Evolutionary conservation across 169 alveolate genomes (phyloP), one percentile per base, ranked within the genome.

Genomic region (Perkinsus olseni): DNA sequence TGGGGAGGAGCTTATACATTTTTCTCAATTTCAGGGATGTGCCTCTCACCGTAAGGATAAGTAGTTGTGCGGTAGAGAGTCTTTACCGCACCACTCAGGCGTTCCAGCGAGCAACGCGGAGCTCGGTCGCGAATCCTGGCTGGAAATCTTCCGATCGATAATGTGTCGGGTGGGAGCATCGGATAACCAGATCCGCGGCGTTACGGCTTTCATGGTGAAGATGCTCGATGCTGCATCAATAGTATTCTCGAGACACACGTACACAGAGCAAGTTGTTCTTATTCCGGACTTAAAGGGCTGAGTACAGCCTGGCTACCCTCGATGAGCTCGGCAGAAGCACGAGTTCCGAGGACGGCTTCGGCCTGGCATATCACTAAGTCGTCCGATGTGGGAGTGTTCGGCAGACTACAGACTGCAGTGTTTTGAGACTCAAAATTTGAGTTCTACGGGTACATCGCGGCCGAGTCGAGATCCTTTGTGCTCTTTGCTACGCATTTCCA

Each of bases 321-420:
- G 99, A 99, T 94, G 99, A 99, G 95, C 96, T 99, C 28, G 99
- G 99, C 36, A 97, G 99, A 93, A 99, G 99, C 0, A 99, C 99
- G 31, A 97, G 99, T 1, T 98, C 99, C 4, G 95, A 96, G 94
- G 99, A 96, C 74, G 96, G 90, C 36, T 13, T 3, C 4, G 62
- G 45, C 17, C 38, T 13, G 50, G 36, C 51, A 13, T n/a, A 51
- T 51, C 24, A 28, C 82, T 0, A 74, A 97, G 97, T 62, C 36
- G 31, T 99, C 99, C 50, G 50, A 6, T 97, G 97, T 94, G 99
- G 99, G 0, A 95, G 98, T 34, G 98, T 99, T 90, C 98, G 99
- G 99, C 99, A 99, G 34, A 98, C 98, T 91, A 97, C 98, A 37
- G 98, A 28, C 36, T 28, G 36, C 82, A 6, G 31, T 13, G n/a